phyloP scores from a whole-genome alignment of 2,329 filamentous ascomycete genomes.

The Pestalotiopsis sp. region DNA sequence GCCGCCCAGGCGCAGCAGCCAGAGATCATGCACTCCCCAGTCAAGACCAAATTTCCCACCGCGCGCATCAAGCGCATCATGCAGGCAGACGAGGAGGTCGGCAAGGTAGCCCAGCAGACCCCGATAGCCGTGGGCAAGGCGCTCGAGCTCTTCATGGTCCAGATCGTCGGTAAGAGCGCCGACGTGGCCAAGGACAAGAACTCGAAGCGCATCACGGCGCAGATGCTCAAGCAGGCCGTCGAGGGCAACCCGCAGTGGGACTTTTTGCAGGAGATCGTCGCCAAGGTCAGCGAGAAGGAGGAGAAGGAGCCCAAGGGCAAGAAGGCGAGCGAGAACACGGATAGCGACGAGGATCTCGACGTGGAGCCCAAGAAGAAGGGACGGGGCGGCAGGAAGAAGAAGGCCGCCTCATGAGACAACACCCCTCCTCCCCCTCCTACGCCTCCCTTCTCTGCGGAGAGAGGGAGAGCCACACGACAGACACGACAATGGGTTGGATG shows the following conservation, averaged over 20 bases:
- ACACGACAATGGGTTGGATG: conserved; percentile 23
- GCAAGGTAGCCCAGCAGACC: conserved; percentile 96
- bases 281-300: conserved; percentile 69
- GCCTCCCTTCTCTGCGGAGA: too few species aligned
- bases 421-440: neutral
- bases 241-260: conserved; percentile 90
- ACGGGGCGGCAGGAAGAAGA: conserved; percentile 53
- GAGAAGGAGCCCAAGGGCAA: conserved; percentile 39
- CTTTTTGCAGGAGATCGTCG: conserved; percentile 88
- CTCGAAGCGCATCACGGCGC: conserved; percentile 86
- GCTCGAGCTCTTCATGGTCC: conserved; percentile 96
- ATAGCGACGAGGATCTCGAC: conserved; percentile 52
- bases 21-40: conserved; percentile 65
- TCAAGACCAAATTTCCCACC: conserved; percentile 95
- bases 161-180: conserved; percentile 85
- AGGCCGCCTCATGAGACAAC: conserved; percentile 36
- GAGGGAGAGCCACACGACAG: conserved; percentile 21
- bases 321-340: conserved; percentile 56
- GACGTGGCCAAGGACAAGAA: conserved; percentile 80
- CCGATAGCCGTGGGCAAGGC: conserved; percentile 96
- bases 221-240: conserved; percentile 90
- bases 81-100: conserved; percentile 98
- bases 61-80: conserved; percentile 98
- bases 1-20: conserved; percentile 39
- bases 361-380: conserved; percentile 48